phyloP scores from a whole-genome alignment of 805 yeast genomes.

The Lachancea lanzarotensis region DNA sequence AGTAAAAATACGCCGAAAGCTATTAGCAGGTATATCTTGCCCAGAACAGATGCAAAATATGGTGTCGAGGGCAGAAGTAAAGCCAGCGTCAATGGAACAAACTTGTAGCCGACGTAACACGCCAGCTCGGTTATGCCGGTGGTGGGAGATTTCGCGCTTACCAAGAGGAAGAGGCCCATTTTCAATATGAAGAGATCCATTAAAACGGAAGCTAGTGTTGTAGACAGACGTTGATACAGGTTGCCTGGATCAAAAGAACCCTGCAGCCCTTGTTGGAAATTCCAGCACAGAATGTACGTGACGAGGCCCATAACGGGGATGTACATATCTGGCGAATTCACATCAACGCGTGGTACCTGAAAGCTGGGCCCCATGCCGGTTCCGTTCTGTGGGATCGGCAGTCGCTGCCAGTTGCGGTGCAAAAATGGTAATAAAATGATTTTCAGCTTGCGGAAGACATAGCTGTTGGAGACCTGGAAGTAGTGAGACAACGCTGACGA shows the following conservation, averaged over 20 bases:
- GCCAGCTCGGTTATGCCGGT: slow-evolving; percentile 71
- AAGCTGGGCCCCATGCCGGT: slow-evolving; percentile 12
- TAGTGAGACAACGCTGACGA: slow-evolving; percentile 64
- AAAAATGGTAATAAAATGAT: slow-evolving; percentile 81
- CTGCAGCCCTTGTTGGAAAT: slow-evolving; percentile 74
- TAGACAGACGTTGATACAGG: slow-evolving; percentile 79
- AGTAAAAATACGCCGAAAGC: slow-evolving; percentile 62
- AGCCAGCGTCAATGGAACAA: slow-evolving; percentile 66
- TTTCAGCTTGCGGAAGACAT: slow-evolving; percentile 67
- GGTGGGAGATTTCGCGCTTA: slow-evolving; percentile 22
- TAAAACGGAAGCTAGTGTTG: slow-evolving; percentile 74
- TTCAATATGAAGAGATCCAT: slow-evolving; percentile 71
- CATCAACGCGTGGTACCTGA: slow-evolving; percentile 73
- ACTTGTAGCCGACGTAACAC: slow-evolving; percentile 91
- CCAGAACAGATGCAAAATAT: slow-evolving; percentile 36
- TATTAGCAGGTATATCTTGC: slow-evolving; percentile 44
- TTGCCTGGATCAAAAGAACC: slow-evolving; percentile 92
- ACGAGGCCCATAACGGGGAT: slow-evolving; percentile 90
- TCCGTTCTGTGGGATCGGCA: slow-evolving; percentile 19
- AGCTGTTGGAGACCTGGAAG: slow-evolving; percentile 85
- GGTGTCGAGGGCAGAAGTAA: slow-evolving; percentile 46
- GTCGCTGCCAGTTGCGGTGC: slow-evolving; percentile 76
- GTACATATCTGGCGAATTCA: slow-evolving; percentile 93
- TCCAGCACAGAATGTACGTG: slow-evolving; percentile 79
- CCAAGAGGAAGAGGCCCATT: slow-evolving; percentile 73